These are phyloP conservation scores for Diaporthe amygdali DNA, from an alignment of 2,329 filamentous ascomycete species.

Conservation along the genomic window DNA sequence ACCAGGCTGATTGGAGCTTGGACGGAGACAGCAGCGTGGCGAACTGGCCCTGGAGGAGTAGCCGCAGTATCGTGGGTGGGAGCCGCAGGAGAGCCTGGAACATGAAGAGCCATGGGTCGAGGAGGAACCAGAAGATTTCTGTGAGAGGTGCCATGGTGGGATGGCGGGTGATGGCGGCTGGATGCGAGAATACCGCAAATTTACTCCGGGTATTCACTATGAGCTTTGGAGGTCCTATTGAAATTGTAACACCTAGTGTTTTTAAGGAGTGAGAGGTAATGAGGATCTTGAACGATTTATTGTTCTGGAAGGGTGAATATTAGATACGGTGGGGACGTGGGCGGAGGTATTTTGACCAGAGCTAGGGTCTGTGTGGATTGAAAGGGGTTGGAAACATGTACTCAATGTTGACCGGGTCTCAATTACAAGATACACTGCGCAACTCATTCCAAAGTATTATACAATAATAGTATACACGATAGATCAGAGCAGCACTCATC, in stretches of 20 bases:
- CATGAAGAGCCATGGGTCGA: constrained; percentile 61
- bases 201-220: background rate
- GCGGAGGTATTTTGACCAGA: background rate
- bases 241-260: background rate
- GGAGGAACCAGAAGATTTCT: constrained; percentile 39
- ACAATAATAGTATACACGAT: no score
- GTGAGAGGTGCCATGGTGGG: constrained; percentile 21
- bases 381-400: background rate
- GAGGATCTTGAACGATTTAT: background rate
- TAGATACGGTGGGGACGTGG: background rate
- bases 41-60: constrained; percentile 58
- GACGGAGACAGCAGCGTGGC: constrained; percentile 46
- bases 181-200: no score
- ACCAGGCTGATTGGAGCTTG: constrained; percentile 57
- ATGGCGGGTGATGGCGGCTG: background rate
- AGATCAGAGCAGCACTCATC: no score
- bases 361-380: background rate
- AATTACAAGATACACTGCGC: no score
- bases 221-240: no score
- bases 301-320: background rate
- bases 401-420: background rate
- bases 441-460: background rate
- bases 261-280: background rate
- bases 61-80: constrained; percentile 44
- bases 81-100: constrained; percentile 52